Percentiles rank a stretch among this genome's conserved stretches.
Evolutionary conservation across 768 basidiomycete species (phyloP).

Genomic region (Leccinum longicurvipes): DNA sequence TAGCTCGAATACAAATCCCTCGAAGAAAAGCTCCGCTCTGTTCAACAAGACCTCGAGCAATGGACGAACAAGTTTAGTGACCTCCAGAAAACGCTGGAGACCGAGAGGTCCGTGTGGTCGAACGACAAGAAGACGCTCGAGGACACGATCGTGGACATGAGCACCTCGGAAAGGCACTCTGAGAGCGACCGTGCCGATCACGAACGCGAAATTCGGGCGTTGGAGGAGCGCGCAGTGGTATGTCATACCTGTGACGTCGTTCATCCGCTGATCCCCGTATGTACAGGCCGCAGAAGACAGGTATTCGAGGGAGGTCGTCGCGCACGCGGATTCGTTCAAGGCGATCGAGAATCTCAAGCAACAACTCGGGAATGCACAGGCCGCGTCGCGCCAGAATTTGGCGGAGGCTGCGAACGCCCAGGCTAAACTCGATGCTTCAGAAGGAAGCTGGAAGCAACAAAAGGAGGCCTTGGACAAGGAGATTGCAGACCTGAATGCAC

Average conservation of each 20-base stretch:
- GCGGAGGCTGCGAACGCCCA: slow-evolving; percentile 70
- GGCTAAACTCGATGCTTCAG: slow-evolving; percentile 67
- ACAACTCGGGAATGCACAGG: slow-evolving; percentile 52
- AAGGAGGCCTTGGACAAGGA: slow-evolving; percentile 77
- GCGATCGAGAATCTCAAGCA: slow-evolving; percentile 59
- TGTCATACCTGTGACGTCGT: slow-evolving; percentile 3
- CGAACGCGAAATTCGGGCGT: slow-evolving; percentile 61
- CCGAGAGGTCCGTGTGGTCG: slow-evolving; percentile 65
- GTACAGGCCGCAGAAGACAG: slow-evolving; percentile 70
- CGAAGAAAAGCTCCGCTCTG: slow-evolving; percentile 54
- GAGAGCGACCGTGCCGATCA: slow-evolving; percentile 61
- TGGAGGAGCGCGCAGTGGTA: slow-evolving; percentile 71
- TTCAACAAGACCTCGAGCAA: slow-evolving; percentile 52
- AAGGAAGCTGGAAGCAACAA: slow-evolving; percentile 79
- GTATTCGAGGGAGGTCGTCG: slow-evolving; percentile 76
- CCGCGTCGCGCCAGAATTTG: slow-evolving; percentile 53
- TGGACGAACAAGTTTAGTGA: slow-evolving; percentile 50
- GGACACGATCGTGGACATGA: slow-evolving; percentile 78
- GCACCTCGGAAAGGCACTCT: slow-evolving; percentile 64
- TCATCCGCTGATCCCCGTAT: not conserved
- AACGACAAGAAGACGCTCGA: slow-evolving; percentile 82
- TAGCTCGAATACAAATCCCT: slow-evolving; percentile 66
- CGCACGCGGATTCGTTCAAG: slow-evolving; percentile 86
- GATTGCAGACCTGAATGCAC: slow-evolving; percentile 61
- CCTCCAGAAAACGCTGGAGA: slow-evolving; percentile 62